phyloP scores from a whole-genome alignment of 352 stramenopile genomes.

The Phytophthora ramorum region DNA sequence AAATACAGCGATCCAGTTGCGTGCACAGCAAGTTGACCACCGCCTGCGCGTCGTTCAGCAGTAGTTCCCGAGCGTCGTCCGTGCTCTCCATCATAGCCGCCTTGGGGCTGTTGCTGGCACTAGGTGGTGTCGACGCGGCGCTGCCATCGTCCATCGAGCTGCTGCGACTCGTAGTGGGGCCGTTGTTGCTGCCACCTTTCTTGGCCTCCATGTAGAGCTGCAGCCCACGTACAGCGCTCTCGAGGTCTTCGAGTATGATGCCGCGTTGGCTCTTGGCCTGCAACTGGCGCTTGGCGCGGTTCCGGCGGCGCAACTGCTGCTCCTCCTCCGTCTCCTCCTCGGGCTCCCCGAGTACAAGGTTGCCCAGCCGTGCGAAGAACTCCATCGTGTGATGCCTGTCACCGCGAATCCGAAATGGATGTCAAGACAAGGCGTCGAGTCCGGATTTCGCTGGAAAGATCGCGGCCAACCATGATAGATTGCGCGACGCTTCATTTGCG shows the following conservation, averaged over 20 bases:
- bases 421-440: slow-evolving; percentile 4
- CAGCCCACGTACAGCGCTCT: slow-evolving; percentile 66
- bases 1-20: slow-evolving; percentile 73
- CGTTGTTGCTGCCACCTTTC: slow-evolving; percentile 10
- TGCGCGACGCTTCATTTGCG: background rate
- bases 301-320: slow-evolving; percentile 48
- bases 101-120: slow-evolving; percentile 29
- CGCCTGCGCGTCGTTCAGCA: slow-evolving; percentile 74
- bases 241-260: slow-evolving; percentile 84
- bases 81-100: slow-evolving; percentile 77
- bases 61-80: slow-evolving; percentile 68
- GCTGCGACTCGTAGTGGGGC: slow-evolving; percentile 10
- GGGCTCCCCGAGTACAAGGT: slow-evolving; percentile 51
- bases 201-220: slow-evolving; percentile 61
- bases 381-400: slow-evolving; percentile 52
- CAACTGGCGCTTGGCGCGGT: slow-evolving; percentile 64
- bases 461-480: slow-evolving; percentile 3
- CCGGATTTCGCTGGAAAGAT: slow-evolving; percentile 14
- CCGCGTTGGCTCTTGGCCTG: slow-evolving; percentile 79
- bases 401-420: slow-evolving; percentile 15
- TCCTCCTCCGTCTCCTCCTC: slow-evolving; percentile 67
- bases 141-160: slow-evolving; percentile 26
- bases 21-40: slow-evolving; percentile 80
- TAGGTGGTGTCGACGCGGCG: slow-evolving; percentile 13
- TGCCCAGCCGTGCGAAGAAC: slow-evolving; percentile 61